A percentile compares a stretch with the other conserved stretches of the same genome.
Conservation (phyloP, 208 protist genomes). For the Acanthamoeba pearcei region DNA sequence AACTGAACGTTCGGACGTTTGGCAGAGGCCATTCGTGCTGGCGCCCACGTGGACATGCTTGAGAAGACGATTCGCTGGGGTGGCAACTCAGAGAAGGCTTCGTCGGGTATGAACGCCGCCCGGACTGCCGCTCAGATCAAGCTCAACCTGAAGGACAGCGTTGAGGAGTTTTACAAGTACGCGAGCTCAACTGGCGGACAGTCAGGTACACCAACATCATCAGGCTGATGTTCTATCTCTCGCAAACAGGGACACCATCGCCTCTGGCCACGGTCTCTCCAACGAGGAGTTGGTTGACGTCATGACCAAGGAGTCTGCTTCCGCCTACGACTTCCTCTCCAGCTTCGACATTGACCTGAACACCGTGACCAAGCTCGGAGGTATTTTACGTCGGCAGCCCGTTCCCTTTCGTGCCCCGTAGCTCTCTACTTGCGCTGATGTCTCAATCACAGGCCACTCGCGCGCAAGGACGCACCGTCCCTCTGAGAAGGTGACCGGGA, state of each 20-base stretch:
- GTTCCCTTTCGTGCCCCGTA: not conserved
- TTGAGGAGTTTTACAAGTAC: constrained; percentile 83
- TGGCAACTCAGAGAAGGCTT: constrained; percentile 97
- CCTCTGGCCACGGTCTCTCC: constrained; percentile 45
- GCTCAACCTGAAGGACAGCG: constrained; percentile 89
- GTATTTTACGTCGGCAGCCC: constrained; percentile 74
- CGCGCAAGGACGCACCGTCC: constrained; percentile 56
- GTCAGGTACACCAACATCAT: too few relatives aligned
- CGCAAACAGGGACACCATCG: constrained; percentile 58
- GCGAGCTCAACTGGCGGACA: constrained; percentile 2
- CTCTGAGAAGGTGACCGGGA: not conserved
- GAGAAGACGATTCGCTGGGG: constrained; percentile 94
- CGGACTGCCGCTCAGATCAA: constrained; percentile 92
- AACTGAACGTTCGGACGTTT: not conserved
- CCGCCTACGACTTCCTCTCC: constrained; percentile 91
- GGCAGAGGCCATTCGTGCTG: constrained; percentile 80
- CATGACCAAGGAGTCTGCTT: constrained; percentile 91
- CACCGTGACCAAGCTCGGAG: constrained; percentile 94
- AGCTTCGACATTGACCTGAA: constrained; percentile 92
- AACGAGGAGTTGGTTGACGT: constrained; percentile 91
- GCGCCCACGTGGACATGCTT: constrained; percentile 93
- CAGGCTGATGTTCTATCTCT: not conserved
- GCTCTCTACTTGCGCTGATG: not conserved
- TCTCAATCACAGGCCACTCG: not conserved
- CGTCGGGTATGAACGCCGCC: constrained; percentile 96